These are phyloP conservation scores for Biscogniauxia sp. DNA, from an alignment of 2,329 filamentous ascomycete genomes.

Conservation along the genomic window DNA sequence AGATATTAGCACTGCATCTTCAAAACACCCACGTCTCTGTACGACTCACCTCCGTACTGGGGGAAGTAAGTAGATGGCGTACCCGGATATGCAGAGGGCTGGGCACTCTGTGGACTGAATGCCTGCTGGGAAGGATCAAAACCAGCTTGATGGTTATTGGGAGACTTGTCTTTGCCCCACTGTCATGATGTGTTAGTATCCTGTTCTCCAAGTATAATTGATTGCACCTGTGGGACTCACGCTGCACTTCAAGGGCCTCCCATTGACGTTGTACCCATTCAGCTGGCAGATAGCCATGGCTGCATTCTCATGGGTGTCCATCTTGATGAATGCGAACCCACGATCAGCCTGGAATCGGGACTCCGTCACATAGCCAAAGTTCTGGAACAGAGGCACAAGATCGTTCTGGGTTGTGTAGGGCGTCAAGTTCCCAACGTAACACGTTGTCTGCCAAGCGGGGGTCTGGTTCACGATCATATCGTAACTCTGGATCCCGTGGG, in stretches of 20 bases:
- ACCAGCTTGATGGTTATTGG: conserved; percentile 62
- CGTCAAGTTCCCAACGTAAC: conserved; percentile 96
- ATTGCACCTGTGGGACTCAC: conserved; percentile 58
- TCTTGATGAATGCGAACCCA: conserved; percentile 98
- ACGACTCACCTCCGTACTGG: conserved; percentile 76
- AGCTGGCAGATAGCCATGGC: conserved; percentile 98
- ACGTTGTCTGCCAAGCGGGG: conserved; percentile 96
- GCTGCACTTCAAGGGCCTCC: conserved; percentile 95
- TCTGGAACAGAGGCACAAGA: conserved; percentile 95
- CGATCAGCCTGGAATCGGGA: conserved; percentile 97
- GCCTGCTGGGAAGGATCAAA: conserved; percentile 76
- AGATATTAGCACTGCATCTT: conserved; percentile 44
- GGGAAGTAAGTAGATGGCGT: conserved; percentile 84
- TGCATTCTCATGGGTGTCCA: conserved; percentile 97
- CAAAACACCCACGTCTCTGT: conserved; percentile 47
- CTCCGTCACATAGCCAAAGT: conserved; percentile 96
- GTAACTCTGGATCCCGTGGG: conserved; percentile 93
- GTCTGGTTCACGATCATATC: conserved; percentile 96
- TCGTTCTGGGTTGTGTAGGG: conserved; percentile 97
- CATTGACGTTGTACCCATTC: conserved; percentile 97
- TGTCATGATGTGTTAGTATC: conserved; percentile 45
- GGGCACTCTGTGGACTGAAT: conserved; percentile 71
- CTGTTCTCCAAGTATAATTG: conserved; percentile 15
- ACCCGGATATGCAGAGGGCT: conserved; percentile 69
- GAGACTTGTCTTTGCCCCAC: conserved; percentile 99